These are phyloP conservation scores for Kernera saxatilis DNA, from an alignment of 345 rosid species.

Conservation along the genomic window DNA sequence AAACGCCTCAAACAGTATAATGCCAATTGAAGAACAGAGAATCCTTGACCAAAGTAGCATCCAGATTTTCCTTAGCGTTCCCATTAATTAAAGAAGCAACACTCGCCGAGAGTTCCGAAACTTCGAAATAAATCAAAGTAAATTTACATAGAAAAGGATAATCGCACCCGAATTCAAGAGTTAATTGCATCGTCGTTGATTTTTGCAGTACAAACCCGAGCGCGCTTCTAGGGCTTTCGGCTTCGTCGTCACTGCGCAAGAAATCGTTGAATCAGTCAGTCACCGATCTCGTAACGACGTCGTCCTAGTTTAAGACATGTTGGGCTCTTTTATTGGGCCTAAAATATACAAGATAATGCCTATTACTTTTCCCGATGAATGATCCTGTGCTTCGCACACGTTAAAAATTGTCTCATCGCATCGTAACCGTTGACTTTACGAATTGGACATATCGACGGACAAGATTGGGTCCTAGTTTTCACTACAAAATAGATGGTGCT, in stretches of 20 bases:
- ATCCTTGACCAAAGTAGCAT: not conserved
- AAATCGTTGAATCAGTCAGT: not conserved
- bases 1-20: not conserved
- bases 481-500: not conserved
- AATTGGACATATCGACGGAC: not conserved
- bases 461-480: not conserved
- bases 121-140: not conserved
- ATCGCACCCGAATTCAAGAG: conserved; percentile 77
- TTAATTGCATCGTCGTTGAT: conserved; percentile 51
- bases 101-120: not conserved
- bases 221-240: conserved; percentile 12
- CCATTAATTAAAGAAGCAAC: not conserved
- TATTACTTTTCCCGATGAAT: conserved; percentile 10
- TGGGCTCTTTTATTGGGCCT: conserved; percentile 3
- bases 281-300: not conserved
- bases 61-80: not conserved
- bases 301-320: not conserved
- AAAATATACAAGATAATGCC: not conserved
- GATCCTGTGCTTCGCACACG: not conserved
- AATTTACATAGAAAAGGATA: not conserved
- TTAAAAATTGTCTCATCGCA: not conserved
- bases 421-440: not conserved
- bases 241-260: not conserved
- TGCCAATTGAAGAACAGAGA: not conserved
- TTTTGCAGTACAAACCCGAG: not conserved